Evolutionary conservation across 1,139 yeast genomes (phyloP).

Genomic region (Pichia sp.): DNA sequence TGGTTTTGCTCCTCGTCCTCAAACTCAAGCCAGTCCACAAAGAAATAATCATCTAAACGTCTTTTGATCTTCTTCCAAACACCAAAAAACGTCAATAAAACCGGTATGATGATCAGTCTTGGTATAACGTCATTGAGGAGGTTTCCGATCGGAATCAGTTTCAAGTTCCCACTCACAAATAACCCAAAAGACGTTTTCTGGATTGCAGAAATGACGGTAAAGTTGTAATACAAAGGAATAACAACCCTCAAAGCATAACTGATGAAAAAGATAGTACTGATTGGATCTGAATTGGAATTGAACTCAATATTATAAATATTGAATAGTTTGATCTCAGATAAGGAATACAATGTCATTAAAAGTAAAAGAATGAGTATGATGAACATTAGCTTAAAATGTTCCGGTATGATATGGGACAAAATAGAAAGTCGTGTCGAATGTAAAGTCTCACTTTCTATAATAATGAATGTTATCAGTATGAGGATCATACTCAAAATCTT

Average conservation of each 20-base stretch:
- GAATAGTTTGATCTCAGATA: constrained; percentile 62
- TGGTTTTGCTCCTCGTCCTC: background rate
- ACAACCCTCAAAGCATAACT: constrained; percentile 78
- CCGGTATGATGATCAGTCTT: constrained; percentile 60
- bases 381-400: constrained; percentile 30
- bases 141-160: constrained; percentile 66
- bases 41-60: constrained; percentile 30
- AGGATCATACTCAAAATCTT: constrained; percentile 33
- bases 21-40: constrained; percentile 28
- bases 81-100: constrained; percentile 51
- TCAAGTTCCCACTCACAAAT: constrained; percentile 70
- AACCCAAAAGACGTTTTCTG: constrained; percentile 34
- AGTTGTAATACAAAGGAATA: constrained; percentile 75
- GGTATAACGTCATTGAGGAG: constrained; percentile 71
- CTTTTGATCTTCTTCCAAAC: constrained; percentile 59
- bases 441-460: constrained; percentile 66
- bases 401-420: constrained; percentile 39
- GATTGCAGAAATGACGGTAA: constrained; percentile 51
- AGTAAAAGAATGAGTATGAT: constrained; percentile 59
- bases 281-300: constrained; percentile 58
- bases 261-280: constrained; percentile 68
- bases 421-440: constrained; percentile 63
- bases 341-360: constrained; percentile 52
- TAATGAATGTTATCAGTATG: constrained; percentile 39
- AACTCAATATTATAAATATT: constrained; percentile 69